Percentiles rank a stretch among this genome's conserved stretches.
phyloP scores from a whole-genome alignment of 139 green algal species.

The Chlorella sorokiniana region DNA sequence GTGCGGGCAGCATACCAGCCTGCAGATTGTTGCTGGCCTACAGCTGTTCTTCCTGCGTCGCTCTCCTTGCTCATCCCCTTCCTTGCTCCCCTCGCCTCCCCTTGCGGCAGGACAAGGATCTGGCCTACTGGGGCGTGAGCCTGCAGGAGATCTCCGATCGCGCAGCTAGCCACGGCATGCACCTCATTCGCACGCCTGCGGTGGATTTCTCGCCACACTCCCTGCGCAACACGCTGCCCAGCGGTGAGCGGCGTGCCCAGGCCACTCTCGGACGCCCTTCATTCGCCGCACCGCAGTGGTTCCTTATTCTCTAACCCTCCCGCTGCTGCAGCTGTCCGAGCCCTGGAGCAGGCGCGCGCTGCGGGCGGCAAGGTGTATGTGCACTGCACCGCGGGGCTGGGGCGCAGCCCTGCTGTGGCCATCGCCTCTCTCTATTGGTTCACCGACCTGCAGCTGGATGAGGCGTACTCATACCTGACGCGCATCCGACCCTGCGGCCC shows the following conservation, averaged over 20 bases:
- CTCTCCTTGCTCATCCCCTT: not conserved
- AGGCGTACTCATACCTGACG: constrained; percentile 77
- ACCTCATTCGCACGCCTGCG: constrained; percentile 60
- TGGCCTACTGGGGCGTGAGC: constrained; percentile 53
- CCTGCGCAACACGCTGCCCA: constrained; percentile 69
- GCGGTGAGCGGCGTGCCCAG: not conserved
- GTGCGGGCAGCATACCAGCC: not conserved
- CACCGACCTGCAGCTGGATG: constrained; percentile 65
- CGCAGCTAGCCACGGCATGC: constrained; percentile 53
- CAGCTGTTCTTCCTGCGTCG: not conserved
- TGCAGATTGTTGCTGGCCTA: no score
- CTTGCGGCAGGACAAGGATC: constrained; percentile 56
- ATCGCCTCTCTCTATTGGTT: constrained; percentile 29
- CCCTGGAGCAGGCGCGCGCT: constrained; percentile 54
- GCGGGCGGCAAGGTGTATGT: constrained; percentile 24
- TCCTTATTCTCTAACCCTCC: not conserved
- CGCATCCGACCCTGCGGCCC: constrained; percentile 81
- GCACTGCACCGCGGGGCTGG: constrained; percentile 36
- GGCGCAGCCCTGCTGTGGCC: constrained; percentile 24
- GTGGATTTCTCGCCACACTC: constrained; percentile 72
- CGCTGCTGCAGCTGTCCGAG: not conserved
- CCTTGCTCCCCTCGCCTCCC: not conserved
- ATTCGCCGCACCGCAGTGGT: not conserved
- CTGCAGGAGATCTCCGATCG: constrained; percentile 39
- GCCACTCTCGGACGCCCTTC: not conserved